Percentiles rank a stretch among this genome's conserved stretches.
phyloP scores from a whole-genome alignment of 225 moss, liverwort and hornwort species.

The Polytrichum commune region DNA sequence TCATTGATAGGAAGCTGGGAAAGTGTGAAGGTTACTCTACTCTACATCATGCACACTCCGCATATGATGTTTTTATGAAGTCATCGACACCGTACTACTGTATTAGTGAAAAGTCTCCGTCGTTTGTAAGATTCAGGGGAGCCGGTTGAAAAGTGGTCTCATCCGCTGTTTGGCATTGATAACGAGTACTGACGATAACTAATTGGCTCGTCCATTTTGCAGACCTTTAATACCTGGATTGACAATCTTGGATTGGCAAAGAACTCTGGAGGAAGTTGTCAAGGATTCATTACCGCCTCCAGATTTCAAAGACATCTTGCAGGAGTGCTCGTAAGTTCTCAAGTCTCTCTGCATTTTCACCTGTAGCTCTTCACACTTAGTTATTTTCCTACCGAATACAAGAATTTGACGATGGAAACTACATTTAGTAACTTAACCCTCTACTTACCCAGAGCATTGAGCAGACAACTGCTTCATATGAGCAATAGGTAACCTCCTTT shows the following conservation, averaged over 20 bases:
- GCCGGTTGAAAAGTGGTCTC: too few relatives aligned
- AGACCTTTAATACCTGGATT: constrained; percentile 76
- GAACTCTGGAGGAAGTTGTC: constrained; percentile 58
- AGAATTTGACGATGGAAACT: too few relatives aligned
- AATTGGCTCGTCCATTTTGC: constrained; percentile 1
- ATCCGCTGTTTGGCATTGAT: too few relatives aligned
- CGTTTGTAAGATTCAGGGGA: too few relatives aligned
- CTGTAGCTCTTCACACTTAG: not conserved
- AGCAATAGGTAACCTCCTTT: not conserved
- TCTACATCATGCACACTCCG: too few relatives aligned
- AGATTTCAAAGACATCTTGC: constrained; percentile 64
- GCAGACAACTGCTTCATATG: not conserved
- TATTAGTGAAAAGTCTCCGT: too few relatives aligned
- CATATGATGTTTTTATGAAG: too few relatives aligned
- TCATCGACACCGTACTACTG: too few relatives aligned
- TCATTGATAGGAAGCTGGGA: too few relatives aligned
- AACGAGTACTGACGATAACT: too few relatives aligned
- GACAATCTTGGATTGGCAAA: constrained; percentile 76
- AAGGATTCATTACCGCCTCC: constrained; percentile 62
- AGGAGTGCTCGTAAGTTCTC: constrained; percentile 70
- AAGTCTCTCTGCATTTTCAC: not conserved
- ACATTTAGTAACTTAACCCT: not conserved
- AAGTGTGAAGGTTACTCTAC: too few relatives aligned
- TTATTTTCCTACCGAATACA: too few relatives aligned
- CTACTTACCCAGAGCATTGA: not conserved